Percentiles rank a stretch among this genome's conserved stretches.
phyloP scores from a whole-genome alignment of 192 early-diverging fungal genomes.

The Backusella australiensis region DNA sequence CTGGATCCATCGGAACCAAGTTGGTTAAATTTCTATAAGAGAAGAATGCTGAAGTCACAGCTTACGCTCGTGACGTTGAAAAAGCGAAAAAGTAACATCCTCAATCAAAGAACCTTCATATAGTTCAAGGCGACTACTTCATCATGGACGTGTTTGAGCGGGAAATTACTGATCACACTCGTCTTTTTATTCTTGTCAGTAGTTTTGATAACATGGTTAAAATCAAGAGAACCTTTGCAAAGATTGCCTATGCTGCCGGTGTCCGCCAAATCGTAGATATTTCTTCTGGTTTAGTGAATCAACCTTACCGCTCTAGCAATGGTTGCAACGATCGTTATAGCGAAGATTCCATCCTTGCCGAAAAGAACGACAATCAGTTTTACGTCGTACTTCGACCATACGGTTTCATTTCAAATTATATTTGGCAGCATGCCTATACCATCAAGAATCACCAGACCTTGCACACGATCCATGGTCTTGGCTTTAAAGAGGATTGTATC shows the following conservation, averaged over 20 bases:
- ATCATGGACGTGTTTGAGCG: slow-evolving; percentile 1
- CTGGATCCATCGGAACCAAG: slow-evolving; percentile 19
- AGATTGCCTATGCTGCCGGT: slow-evolving; percentile 15
- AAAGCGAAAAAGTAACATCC: slow-evolving; percentile 2
- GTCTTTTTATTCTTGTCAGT: slow-evolving; percentile 10
- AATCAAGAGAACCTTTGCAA: background rate
- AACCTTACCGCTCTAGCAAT: background rate
- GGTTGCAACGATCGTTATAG: background rate
- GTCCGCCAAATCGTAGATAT: slow-evolving; percentile 29
- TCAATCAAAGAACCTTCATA: background rate
- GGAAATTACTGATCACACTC: slow-evolving; percentile 3
- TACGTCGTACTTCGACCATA: slow-evolving; percentile 22
- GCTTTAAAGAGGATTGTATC: background rate
- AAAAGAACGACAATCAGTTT: background rate
- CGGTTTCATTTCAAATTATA: slow-evolving; percentile 12
- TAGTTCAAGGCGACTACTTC: slow-evolving; percentile 18
- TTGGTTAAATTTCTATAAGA: slow-evolving; percentile 10
- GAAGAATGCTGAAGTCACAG: slow-evolving; percentile 1
- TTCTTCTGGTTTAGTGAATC: background rate
- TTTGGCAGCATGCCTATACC: background rate
- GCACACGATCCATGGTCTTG: background rate
- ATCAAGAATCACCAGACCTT: background rate
- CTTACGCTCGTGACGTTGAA: slow-evolving; percentile 3
- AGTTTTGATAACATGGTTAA: background rate
- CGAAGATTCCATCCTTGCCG: background rate